Evolutionary conservation across 2,329 filamentous ascomycete genomes (phyloP).

Genomic region (Penicillium expansum): DNA sequence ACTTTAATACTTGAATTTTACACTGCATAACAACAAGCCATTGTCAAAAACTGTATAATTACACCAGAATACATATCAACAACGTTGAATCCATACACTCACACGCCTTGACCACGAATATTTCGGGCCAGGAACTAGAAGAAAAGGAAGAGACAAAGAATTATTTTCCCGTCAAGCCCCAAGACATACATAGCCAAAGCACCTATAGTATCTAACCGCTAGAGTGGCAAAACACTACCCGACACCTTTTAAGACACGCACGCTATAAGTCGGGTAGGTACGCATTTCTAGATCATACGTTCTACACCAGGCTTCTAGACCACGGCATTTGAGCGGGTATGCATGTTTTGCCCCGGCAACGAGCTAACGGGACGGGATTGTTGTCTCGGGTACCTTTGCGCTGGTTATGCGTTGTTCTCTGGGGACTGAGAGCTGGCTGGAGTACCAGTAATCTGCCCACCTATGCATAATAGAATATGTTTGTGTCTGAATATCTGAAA

Average conservation of each 20-base stretch:
- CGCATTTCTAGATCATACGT: not conserved
- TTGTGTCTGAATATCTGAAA: not conserved
- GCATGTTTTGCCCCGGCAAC: not conserved
- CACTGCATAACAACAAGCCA: not conserved
- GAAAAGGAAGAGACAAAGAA: not conserved
- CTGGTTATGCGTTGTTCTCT: not conserved
- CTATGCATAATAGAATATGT: not conserved
- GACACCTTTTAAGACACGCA: not conserved
- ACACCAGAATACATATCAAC: not conserved
- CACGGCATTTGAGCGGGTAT: not conserved
- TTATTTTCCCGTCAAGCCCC: not conserved
- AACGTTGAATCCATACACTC: not conserved
- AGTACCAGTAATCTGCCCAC: not conserved
- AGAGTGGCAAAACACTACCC: not conserved
- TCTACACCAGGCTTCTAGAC: not conserved
- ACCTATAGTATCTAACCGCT: not conserved
- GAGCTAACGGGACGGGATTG: not conserved
- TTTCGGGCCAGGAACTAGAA: not conserved
- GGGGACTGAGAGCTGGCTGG: not conserved
- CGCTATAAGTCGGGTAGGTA: not conserved
- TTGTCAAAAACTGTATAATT: not conserved
- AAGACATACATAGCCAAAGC: not conserved
- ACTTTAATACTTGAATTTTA: not conserved
- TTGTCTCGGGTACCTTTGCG: not conserved
- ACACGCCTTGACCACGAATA: not conserved